phyloP scores from a whole-genome alignment of 2,329 filamentous ascomycete genomes.

The Xylaria sp. region DNA sequence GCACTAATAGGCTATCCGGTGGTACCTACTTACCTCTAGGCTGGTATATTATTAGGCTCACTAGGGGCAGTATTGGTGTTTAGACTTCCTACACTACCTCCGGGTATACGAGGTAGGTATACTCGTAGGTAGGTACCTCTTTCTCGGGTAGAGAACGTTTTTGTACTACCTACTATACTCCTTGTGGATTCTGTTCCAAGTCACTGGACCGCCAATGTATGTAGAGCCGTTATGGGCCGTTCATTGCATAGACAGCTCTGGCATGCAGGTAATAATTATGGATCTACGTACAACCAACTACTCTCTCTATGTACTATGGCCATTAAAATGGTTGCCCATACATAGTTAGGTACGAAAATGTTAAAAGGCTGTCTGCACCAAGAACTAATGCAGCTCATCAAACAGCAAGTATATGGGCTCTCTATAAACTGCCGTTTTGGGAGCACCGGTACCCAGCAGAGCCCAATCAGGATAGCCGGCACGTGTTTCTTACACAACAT shows the following conservation, averaged over 20 bases:
- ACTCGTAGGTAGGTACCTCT: too few species aligned
- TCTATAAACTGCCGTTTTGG: constrained; percentile 1
- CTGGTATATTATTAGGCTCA: neutral
- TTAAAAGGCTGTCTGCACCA: constrained; percentile 2
- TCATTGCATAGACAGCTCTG: too few species aligned
- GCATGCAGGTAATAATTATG: too few species aligned
- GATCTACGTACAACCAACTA: too few species aligned
- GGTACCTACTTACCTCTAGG: neutral
- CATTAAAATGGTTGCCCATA: constrained; percentile 5
- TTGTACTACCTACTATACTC: too few species aligned
- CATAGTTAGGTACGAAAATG: neutral
- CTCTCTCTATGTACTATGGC: too few species aligned
- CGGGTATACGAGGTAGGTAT: too few species aligned
- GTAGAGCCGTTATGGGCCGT: neutral
- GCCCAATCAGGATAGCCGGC: constrained; percentile 12
- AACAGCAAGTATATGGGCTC: neutral
- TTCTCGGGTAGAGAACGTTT: too few species aligned
- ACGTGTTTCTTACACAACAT: neutral
- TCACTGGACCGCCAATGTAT: neutral
- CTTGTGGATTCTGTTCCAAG: neutral
- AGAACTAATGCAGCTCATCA: neutral
- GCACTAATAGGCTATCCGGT: neutral
- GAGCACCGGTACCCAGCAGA: neutral
- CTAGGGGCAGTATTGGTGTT: neutral
- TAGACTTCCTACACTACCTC: too few species aligned